Evolutionary conservation across 192 early-diverging fungal species (phyloP).

Genomic region (Rhizoclosmatium sp.): DNA sequence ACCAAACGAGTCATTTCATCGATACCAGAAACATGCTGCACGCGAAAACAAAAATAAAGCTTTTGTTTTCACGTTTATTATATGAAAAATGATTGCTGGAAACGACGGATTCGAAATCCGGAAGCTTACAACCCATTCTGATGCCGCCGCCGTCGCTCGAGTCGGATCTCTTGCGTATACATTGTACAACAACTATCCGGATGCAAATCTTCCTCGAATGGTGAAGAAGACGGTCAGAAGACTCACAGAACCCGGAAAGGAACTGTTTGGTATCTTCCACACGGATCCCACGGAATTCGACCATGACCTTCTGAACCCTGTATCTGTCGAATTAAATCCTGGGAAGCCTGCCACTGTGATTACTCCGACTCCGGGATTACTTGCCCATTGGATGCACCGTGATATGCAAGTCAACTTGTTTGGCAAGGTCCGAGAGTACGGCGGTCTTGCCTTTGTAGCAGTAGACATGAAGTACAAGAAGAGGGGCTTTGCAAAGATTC

Average conservation of each 20-base stretch:
- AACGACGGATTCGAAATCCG: neutral
- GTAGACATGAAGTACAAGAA: slow-evolving; percentile 35
- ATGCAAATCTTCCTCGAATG: neutral
- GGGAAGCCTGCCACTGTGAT: neutral
- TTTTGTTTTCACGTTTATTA: no score
- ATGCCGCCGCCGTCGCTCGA: slow-evolving; percentile 10
- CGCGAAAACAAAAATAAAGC: no score
- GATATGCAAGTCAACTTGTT: slow-evolving; percentile 11
- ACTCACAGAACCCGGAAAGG: no score
- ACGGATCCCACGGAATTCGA: neutral
- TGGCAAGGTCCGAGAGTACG: neutral
- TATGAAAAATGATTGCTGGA: no score
- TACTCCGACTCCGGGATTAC: neutral
- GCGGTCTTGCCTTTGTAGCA: slow-evolving; percentile 13
- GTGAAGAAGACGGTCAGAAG: neutral
- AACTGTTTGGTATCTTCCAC: neutral
- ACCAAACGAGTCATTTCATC: no score
- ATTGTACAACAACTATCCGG: neutral
- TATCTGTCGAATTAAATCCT: neutral
- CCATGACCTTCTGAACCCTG: neutral
- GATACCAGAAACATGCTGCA: no score
- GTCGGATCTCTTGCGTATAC: slow-evolving; percentile 11
- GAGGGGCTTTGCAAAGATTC: slow-evolving; percentile 12
- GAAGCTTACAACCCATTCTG: neutral
- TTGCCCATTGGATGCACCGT: slow-evolving; percentile 19